Evolutionary conservation across 768 basidiomycete species (phyloP), one percentile per base, ranked within the genome.

Genomic region (Lactarius pseudohatsudake): DNA sequence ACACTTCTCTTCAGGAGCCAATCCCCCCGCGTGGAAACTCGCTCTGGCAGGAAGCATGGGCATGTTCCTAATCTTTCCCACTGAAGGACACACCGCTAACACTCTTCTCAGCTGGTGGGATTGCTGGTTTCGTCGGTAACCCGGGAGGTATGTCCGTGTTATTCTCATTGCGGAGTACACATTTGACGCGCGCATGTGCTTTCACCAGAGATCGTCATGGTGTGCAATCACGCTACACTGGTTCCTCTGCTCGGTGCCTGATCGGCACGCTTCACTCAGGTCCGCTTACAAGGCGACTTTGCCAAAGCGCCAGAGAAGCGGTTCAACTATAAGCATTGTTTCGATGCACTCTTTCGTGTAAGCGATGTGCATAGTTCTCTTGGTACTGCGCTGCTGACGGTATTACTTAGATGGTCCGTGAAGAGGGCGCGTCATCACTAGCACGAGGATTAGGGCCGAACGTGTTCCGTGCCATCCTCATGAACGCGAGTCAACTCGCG

Each of bases 401-500:
- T 20, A 41, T 28, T 40, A 20, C 57, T 20, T 70, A 92, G 88
- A 96, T 96, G 91, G 85, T 94, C 13, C 83, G 86, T 1, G 93
- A 96, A 75, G 94, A 96, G 77, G 94, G 94, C 4, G 68, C 80
- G 18, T 89, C 88, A 0, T 90, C 91, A 0, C 85, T 94, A 59
- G 79, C 76, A 20, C 86, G 94, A 36, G 94, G 94, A 28, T 81
- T 91, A 5, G 87, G 83, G 3, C 94, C 94, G 0, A 96, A 96
- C 71, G 87, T 94, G 7, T 88, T 94, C 75, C 85, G 94, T 75
- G 89, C 93, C 1, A 73, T 94, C 16, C 76, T 96, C 68, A 95
- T 95, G 93, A 96, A 95, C 75, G 91, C 92, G 58, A 91, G 89
- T 78, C 94, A 96, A 75, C 86, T 96, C 30, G 94, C 92, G 1